Evolutionary conservation across 2,329 filamentous ascomycete genomes (phyloP).

Genomic region (Claviceps pusilla): DNA sequence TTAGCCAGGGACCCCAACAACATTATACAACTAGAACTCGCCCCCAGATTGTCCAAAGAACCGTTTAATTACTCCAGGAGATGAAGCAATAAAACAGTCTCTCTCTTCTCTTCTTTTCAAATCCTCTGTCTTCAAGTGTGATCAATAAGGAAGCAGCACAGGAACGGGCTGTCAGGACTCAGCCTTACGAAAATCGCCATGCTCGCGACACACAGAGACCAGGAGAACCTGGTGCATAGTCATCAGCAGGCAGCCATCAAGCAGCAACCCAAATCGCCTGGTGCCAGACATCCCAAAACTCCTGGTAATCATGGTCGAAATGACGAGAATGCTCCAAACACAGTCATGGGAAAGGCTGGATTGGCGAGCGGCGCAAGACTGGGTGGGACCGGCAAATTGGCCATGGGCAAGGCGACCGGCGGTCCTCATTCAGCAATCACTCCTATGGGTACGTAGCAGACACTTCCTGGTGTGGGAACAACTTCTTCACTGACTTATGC

Average conservation of each 20-base stretch:
- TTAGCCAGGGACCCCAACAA: constrained; percentile 9
- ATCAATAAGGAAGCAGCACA: not conserved
- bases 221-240: constrained; percentile 72
- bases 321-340: constrained; percentile 57
- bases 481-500: constrained; percentile 4
- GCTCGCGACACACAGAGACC: constrained; percentile 65
- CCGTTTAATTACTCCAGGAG: not conserved
- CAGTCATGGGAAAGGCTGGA: constrained; percentile 24
- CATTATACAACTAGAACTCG: not conserved
- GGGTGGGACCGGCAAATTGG: constrained; percentile 32
- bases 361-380: constrained; percentile 43
- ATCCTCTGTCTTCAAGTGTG: not conserved
- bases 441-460: constrained; percentile 52
- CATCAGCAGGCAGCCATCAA: constrained; percentile 66
- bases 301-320: constrained; percentile 64
- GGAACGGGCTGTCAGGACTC: not conserved
- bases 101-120: not conserved
- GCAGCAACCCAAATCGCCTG: constrained; percentile 69
- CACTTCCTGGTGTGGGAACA: not conserved
- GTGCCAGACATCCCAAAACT: constrained; percentile 62
- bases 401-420: constrained; percentile 27
- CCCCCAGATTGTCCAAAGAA: not conserved
- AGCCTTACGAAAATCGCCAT: constrained; percentile 27
- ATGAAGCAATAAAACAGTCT: not conserved
- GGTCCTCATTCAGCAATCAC: constrained; percentile 52